Conservation (phyloP, 306 rosid species). For the Quercus rubra region DNA sequence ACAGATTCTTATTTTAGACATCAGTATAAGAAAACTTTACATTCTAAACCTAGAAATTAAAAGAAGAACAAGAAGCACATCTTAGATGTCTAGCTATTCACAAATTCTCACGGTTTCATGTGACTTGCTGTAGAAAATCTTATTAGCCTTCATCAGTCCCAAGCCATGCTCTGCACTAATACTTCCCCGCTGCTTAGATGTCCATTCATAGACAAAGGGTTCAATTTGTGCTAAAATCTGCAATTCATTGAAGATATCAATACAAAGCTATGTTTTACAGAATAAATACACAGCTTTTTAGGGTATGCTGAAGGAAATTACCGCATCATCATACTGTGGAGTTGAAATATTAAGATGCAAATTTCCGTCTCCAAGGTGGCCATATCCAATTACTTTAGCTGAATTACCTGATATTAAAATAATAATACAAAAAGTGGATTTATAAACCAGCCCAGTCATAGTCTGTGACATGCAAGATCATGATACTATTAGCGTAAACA, state of each 20-base stretch:
- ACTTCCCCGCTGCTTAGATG: slow-evolving; percentile 78
- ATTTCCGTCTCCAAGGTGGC: slow-evolving; percentile 95
- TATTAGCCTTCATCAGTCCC: slow-evolving; percentile 88
- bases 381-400: slow-evolving; percentile 72
- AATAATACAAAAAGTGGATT: background rate
- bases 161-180: slow-evolving; percentile 94
- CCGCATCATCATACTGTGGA: slow-evolving; percentile 68
- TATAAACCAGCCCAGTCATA: background rate
- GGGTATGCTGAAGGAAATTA: slow-evolving; percentile 25
- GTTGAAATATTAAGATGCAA: slow-evolving; percentile 88
- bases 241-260: slow-evolving; percentile 15
- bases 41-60: background rate
- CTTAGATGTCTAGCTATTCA: slow-evolving; percentile 8
- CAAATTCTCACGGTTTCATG: slow-evolving; percentile 56
- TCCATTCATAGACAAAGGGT: slow-evolving; percentile 97
- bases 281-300: slow-evolving; percentile 1
- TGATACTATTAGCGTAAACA: background rate
- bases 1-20: slow-evolving; percentile 10
- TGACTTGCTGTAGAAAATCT: slow-evolving; percentile 80
- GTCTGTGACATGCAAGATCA: slow-evolving; percentile 1
- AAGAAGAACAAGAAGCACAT: background rate
- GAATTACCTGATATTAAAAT: slow-evolving; percentile 45
- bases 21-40: slow-evolving; percentile 12
- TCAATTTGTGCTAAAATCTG: slow-evolving; percentile 80
- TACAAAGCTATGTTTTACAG: background rate